Conservation (phyloP, 495 filamentous ascomycete species). For the Lepraria neglecta region DNA sequence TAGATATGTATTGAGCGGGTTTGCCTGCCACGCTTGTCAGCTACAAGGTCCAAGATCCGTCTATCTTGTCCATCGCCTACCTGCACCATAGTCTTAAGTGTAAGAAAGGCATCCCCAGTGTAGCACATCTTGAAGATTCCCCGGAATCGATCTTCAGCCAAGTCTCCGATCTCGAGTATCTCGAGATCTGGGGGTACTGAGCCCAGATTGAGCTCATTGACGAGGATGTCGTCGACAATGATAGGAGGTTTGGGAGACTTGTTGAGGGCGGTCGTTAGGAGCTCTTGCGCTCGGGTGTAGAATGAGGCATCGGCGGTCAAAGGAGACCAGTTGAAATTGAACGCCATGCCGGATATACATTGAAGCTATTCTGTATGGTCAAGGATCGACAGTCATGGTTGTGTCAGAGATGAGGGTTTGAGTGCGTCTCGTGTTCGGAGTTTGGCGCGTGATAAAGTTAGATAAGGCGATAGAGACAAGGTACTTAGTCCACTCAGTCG, state of each 20-base stretch:
- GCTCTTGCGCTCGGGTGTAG: slow-evolving; percentile 84
- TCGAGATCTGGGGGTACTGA: slow-evolving; percentile 87
- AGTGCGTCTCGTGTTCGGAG: background rate
- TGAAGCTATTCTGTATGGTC: background rate
- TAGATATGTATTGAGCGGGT: slow-evolving; percentile 92
- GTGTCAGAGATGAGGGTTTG: background rate
- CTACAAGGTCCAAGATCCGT: background rate
- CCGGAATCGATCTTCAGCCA: slow-evolving; percentile 93
- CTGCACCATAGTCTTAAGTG: slow-evolving; percentile 89
- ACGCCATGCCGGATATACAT: slow-evolving; percentile 60
- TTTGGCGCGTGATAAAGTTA: slow-evolving; percentile 1
- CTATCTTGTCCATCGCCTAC: slow-evolving; percentile 36
- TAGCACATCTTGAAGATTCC: slow-evolving; percentile 99
- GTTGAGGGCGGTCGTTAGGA: slow-evolving; percentile 91
- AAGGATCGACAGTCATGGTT: background rate
- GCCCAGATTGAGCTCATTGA: slow-evolving; percentile 94
- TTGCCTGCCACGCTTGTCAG: slow-evolving; percentile 50
- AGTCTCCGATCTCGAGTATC: slow-evolving; percentile 92
- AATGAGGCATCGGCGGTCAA: slow-evolving; percentile 87
- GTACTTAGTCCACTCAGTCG: background rate
- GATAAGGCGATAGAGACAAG: background rate
- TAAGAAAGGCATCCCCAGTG: slow-evolving; percentile 88
- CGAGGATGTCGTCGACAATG: slow-evolving; percentile 98
- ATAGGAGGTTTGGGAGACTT: slow-evolving; percentile 98
- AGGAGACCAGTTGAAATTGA: slow-evolving; percentile 99